Base-by-base conservation (phyloP, 1,284 basidiomycete species). In the Fomitopsis palustris region DNA sequence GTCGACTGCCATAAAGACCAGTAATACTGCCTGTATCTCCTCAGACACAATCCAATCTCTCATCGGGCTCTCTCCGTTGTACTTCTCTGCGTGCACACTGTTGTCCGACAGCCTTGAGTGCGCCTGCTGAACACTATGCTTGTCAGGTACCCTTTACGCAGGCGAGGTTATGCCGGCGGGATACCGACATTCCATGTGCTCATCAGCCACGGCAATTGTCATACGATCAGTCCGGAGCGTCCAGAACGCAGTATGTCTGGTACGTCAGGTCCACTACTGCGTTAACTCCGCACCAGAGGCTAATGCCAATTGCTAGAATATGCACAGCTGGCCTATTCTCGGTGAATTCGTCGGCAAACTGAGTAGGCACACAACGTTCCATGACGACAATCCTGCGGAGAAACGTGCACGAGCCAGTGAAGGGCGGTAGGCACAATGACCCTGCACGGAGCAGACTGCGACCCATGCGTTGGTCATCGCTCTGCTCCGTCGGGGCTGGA, bases 1-100 rank as follows among this genome's bases (percentile, higher is more conserved):
- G 57, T 62, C 62, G 49, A 55, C 60, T 55, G 56, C 51, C 52
- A 43, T 61, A 58, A 61, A 53, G 54, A 58, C 55, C 56, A 45
- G 55, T 61, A 61, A 61, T 61, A 52, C 49, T 53, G 51, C 55
- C 37, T 58, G 60, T 56, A 55, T 31, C 45, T 14, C 43, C 8
- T n/a, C 23, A 45, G 23, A 45, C 45, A 29, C 42, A 47, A 47
- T 47, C 25, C 9, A 25, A 47, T 47, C 4, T 47, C n/a, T 19
- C 17, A 21, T 21, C 8, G 41, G 16, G 41, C 41, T 42, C 41
- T 42, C 19, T 21, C 43, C 23, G 12, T 25, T 23, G 19, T 43
- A 9, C n/a, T 43, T 43, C 17, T 21, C 12, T 43, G 41, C 7
- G 4, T 43, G n/a, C n/a, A n/a, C n/a, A n/a, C n/a, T n/a, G n/a